Conservation (phyloP, 176 grass and related monocot genomes). For the Aegilops longissima region DNA sequence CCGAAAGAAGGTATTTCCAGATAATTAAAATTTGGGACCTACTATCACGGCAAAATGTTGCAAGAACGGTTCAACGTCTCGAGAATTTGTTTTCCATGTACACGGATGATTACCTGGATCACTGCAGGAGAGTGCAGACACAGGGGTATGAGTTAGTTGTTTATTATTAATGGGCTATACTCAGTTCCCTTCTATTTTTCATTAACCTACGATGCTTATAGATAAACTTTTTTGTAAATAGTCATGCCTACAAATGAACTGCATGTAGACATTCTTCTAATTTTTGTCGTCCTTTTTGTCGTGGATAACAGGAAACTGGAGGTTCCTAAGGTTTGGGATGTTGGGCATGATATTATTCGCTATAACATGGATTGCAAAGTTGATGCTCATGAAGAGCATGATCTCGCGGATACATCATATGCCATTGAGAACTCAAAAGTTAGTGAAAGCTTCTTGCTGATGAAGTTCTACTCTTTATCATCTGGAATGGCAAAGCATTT, state of each 20-base stretch:
- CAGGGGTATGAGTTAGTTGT: constrained; percentile 42
- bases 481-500: constrained; percentile 68
- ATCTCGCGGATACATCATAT: constrained; percentile 16
- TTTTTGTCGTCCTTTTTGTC: not conserved
- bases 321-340: constrained; percentile 63
- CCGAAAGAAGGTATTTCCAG: constrained; percentile 44
- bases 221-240: not conserved
- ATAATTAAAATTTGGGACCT: constrained; percentile 83
- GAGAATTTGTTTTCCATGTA: constrained; percentile 79
- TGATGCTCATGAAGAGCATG: constrained; percentile 28
- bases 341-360: constrained; percentile 37
- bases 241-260: constrained; percentile 8
- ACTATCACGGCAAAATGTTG: constrained; percentile 35
- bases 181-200: not conserved
- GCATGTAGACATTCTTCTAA: not conserved
- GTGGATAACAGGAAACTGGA: constrained; percentile 51
- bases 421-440: constrained; percentile 74
- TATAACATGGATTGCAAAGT: constrained; percentile 38
- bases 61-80: constrained; percentile 46
- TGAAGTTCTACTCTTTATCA: constrained; percentile 91
- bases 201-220: too few species aligned
- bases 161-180: constrained; percentile 1
- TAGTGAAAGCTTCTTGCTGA: constrained; percentile 72
- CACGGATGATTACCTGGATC: constrained; percentile 58
- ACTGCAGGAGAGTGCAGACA: constrained; percentile 42